A percentile compares a stretch with the other conserved stretches of the same genome.
phyloP scores from a whole-genome alignment of 2,329 filamentous ascomycete genomes.

The Ilyonectria sp. region DNA sequence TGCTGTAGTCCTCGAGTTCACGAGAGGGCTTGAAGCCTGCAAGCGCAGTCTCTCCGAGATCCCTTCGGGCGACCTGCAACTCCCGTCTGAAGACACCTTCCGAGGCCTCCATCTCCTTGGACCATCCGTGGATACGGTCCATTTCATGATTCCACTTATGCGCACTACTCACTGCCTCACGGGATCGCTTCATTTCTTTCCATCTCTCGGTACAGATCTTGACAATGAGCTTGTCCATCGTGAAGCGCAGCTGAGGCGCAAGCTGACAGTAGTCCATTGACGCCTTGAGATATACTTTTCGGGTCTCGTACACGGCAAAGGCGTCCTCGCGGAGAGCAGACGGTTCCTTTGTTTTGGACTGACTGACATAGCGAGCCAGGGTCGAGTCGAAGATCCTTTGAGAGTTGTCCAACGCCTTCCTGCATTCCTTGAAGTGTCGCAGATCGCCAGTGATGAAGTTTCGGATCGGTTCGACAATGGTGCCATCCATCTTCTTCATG shows the following conservation, averaged over 20 bases:
- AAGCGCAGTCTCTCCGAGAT: constrained; percentile 85
- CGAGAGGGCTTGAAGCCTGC: constrained; percentile 83
- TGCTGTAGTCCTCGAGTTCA: constrained; percentile 92
- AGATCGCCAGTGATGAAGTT: constrained; percentile 85
- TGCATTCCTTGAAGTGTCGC: constrained; percentile 87
- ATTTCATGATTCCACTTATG: constrained; percentile 83
- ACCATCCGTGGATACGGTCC: constrained; percentile 93
- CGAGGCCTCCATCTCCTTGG: constrained; percentile 92
- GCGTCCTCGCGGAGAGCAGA: constrained; percentile 94
- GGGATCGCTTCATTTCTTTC: constrained; percentile 83
- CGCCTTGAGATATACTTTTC: constrained; percentile 90
- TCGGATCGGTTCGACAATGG: constrained; percentile 86
- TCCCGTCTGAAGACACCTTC: constrained; percentile 88
- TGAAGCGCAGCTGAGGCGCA: constrained; percentile 86
- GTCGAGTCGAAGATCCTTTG: constrained; percentile 90
- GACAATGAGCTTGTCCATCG: constrained; percentile 89
- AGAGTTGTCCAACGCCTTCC: constrained; percentile 80
- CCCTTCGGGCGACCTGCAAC: constrained; percentile 82
- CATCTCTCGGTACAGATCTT: constrained; percentile 89
- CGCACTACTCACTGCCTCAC: constrained; percentile 77
- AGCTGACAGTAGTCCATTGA: constrained; percentile 94
- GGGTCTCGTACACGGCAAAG: constrained; percentile 93
- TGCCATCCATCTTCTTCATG: constrained; percentile 82
- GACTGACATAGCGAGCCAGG: constrained; percentile 84
- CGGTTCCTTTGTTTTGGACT: constrained; percentile 94